Percentiles rank a stretch among this genome's conserved stretches.
phyloP scores from a whole-genome alignment of 768 basidiomycete genomes.

The Calocybe gangraenosa region DNA sequence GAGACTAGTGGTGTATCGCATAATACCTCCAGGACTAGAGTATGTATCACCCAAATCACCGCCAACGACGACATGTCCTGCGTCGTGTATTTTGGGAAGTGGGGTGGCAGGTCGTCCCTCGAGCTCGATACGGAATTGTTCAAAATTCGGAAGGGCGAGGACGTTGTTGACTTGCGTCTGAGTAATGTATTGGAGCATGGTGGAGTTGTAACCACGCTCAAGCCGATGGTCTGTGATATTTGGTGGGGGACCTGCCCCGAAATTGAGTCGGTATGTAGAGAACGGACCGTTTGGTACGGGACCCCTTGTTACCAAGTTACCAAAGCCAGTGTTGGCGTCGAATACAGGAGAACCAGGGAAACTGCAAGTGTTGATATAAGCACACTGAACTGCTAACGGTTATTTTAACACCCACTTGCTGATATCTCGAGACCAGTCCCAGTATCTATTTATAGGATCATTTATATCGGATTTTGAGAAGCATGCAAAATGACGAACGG shows the following conservation, averaged over 20 bases:
- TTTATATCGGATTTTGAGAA: conserved; percentile 17
- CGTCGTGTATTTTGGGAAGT: conserved; percentile 27
- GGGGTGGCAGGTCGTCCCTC: conserved; percentile 28
- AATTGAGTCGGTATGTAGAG: too few relatives aligned
- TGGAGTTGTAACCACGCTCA: neutral
- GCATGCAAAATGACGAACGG: conserved; percentile 11
- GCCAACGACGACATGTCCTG: conserved; percentile 14
- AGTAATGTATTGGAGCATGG: conserved; percentile 15
- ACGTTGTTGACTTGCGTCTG: neutral
- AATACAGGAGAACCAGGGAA: neutral
- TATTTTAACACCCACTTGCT: too few relatives aligned
- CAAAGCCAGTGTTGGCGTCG: neutral
- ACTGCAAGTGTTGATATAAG: too few relatives aligned
- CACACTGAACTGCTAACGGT: too few relatives aligned
- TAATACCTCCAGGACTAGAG: conserved; percentile 33
- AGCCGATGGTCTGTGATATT: neutral
- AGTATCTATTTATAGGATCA: conserved; percentile 1
- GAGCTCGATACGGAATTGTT: conserved; percentile 30
- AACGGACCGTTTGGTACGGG: neutral
- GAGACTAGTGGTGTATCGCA: neutral
- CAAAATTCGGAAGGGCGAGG: conserved; percentile 20
- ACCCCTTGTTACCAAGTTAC: neutral
- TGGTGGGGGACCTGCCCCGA: neutral
- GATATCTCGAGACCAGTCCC: conserved; percentile 1
- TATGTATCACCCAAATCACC: conserved; percentile 30